Conservation (phyloP, 2,329 filamentous ascomycete species). For the Akanthomyces muscarius region DNA sequence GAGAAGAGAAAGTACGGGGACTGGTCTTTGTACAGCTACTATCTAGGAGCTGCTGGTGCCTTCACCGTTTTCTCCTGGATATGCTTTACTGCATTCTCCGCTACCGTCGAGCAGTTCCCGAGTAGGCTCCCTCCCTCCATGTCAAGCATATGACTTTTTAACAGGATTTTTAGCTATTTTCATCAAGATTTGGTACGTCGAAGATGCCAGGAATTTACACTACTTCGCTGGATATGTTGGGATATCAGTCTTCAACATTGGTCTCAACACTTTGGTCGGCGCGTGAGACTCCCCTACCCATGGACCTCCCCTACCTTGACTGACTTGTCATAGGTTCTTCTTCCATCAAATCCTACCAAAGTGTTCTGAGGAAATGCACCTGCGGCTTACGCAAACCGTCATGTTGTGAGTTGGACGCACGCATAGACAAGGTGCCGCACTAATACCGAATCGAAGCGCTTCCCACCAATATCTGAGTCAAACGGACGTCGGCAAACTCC, state of each 20-base stretch:
- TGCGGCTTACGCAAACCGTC: neutral
- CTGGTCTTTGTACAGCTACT: slow-evolving; percentile 9
- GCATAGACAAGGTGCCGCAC: neutral
- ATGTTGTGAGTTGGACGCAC: neutral
- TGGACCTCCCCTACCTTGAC: neutral
- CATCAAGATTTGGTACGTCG: slow-evolving; percentile 11
- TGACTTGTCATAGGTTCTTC: neutral
- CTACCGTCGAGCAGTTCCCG: neutral
- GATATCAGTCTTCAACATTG: neutral
- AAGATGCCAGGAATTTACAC: neutral
- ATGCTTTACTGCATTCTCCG: neutral
- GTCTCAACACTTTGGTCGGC: neutral
- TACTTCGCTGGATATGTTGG: slow-evolving; percentile 11
- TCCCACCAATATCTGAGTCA: neutral
- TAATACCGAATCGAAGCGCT: neutral
- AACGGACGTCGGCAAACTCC: neutral
- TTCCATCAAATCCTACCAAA: neutral
- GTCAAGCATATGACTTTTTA: neutral
- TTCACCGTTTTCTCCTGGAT: neutral
- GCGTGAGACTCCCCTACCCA: neutral
- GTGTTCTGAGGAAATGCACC: neutral
- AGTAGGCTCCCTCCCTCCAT: neutral
- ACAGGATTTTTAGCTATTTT: neutral
- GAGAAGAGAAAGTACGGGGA: neutral
- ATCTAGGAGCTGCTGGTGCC: neutral